Evolutionary conservation across 2,329 filamentous ascomycete genomes (phyloP).

Genomic region (Aureobasidium sp.): DNA sequence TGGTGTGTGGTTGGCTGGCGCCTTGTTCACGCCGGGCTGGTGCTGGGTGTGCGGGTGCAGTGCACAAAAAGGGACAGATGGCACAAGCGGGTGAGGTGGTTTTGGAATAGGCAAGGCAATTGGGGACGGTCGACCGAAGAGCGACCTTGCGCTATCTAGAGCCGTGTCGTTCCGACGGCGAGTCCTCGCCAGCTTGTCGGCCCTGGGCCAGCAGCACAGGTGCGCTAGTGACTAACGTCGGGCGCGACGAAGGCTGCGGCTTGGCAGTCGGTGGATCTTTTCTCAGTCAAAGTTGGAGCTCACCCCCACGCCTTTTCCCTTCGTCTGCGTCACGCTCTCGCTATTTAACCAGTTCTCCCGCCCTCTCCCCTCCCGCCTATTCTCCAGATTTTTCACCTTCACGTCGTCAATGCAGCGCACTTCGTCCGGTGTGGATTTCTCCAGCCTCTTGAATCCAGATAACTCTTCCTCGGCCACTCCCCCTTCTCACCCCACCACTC

Average conservation of each 20-base stretch:
- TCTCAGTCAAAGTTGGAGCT: conserved; percentile 12
- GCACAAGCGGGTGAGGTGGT: conserved; percentile 7
- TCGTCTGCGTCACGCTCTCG: conserved; percentile 9
- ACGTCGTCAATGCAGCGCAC: conserved; percentile 54
- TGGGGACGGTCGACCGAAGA: background rate
- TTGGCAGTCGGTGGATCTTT: conserved; percentile 11
- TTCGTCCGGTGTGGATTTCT: conserved; percentile 65
- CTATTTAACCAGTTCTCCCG: conserved; percentile 12
- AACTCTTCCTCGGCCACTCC: conserved; percentile 22
- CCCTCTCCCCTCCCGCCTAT: conserved; percentile 11
- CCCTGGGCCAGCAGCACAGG: conserved; percentile 9
- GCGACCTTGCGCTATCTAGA: conserved; percentile 9
- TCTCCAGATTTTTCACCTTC: conserved; percentile 9
- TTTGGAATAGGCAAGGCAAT: background rate
- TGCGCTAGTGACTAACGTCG: conserved; percentile 12
- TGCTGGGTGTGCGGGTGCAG: background rate
- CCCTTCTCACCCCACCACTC: conserved; percentile 35
- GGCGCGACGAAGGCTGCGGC: conserved; percentile 9
- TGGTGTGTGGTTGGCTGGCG: background rate
- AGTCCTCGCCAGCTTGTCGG: conserved; percentile 8
- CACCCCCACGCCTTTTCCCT: conserved; percentile 11
- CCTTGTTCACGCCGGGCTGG: too few species aligned
- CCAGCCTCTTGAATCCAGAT: conserved; percentile 63
- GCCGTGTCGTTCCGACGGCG: conserved; percentile 11
- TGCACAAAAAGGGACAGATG: conserved; percentile 4